Base-by-base conservation (phyloP, 805 yeast genomes). In the Candida ortonii region DNA sequence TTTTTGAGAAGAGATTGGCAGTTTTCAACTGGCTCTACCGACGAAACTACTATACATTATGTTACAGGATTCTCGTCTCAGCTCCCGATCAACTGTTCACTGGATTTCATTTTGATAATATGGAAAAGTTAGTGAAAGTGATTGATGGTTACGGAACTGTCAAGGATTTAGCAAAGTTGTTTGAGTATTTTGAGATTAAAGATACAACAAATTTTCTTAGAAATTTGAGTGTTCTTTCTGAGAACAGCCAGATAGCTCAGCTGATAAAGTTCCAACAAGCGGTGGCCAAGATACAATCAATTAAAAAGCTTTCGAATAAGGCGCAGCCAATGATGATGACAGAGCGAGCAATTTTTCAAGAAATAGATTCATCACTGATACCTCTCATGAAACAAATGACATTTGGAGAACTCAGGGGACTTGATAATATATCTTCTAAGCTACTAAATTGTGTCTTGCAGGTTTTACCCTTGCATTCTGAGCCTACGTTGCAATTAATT, bases 131-230 rank as follows among this genome's bases (percentile, higher is more conserved):
- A 7, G 22, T 47, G 3, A 25, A 22, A 10, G 41, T 52, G 2
- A 41, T 56, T 4, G 61, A 57, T 39, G 31, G 30, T 9, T 42
- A 44, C 28, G 61, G 59, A 1, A 33, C 39, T 2, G 10, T 37
- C 2, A 32, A 28, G 8, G 53, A 53, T 19, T 19, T 56, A 5
- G 37, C 41, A 9, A 14, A 25, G 4, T 33, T 52, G 9, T 34
- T 43, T 12, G 47, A 38, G 13, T 35, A 35, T 11, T 50, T 44
- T 25, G 41, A 25, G 13, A 13, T 16, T 13, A 31, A 30, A 18
- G 30, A 32, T 5, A 35, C 36, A 9, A 12, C 33, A 3, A 15
- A 20, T 3, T 26, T 23, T 19, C 16, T 47, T 11, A 22, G 33
- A 9, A 11, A 28, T 12, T 25, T 43, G 6, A 16, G 20, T 6